Evolutionary conservation across 441 rosid genomes (phyloP).

Genomic region (Pelargonium cotyledonis): DNA sequence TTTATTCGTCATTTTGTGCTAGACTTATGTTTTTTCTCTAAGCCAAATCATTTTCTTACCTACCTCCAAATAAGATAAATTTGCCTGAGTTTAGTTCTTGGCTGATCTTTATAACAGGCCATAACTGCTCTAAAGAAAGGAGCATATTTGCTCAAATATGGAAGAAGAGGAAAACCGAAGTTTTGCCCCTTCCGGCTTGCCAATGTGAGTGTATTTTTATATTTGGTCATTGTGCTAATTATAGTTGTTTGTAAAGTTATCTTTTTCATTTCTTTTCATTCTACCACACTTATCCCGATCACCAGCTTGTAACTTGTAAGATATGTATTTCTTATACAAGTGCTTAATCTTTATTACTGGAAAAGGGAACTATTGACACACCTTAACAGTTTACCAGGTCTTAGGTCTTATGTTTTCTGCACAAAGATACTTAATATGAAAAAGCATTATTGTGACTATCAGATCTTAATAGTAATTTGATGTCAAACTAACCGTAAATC

Average conservation of each 20-base stretch:
- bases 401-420: too few relatives aligned
- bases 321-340: too few relatives aligned
- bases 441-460: too few relatives aligned
- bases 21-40: constrained; percentile 10
- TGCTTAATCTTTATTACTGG: too few relatives aligned
- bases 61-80: constrained; percentile 21
- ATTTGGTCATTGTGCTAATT: background rate
- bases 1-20: background rate
- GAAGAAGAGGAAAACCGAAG: constrained; percentile 97
- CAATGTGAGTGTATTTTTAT: constrained; percentile 48
- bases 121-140: constrained; percentile 94
- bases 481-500: background rate
- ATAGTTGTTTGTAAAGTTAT: too few relatives aligned
- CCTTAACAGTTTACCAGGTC: too few relatives aligned
- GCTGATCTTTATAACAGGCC: constrained; percentile 58
- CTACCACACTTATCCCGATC: too few relatives aligned
- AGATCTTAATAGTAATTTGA: too few relatives aligned
- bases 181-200: constrained; percentile 97
- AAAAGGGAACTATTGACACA: too few relatives aligned
- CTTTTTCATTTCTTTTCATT: too few relatives aligned
- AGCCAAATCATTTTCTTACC: constrained; percentile 14
- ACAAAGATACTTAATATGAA: too few relatives aligned
- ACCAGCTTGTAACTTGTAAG: too few relatives aligned
- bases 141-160: constrained; percentile 90
- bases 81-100: constrained; percentile 28